phyloP scores from a whole-genome alignment of 352 stramenopile genomes.

The Globisporangium paddicum region DNA sequence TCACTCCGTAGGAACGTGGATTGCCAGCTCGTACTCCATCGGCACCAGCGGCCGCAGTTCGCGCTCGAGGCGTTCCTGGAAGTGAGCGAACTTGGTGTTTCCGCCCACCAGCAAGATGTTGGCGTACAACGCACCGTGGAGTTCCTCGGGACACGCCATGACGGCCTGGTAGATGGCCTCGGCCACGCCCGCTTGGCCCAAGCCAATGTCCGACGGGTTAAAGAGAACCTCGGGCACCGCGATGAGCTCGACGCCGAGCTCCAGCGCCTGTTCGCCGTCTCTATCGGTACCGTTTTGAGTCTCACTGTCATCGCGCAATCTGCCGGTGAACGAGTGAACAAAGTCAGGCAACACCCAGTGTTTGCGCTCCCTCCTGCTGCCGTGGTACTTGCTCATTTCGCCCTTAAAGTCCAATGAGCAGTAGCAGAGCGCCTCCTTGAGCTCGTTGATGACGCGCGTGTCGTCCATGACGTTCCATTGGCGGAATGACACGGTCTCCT shows the following conservation, averaged over 20 bases:
- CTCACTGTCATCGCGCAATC: constrained; percentile 12
- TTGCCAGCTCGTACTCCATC: constrained; percentile 38
- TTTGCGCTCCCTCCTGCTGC: constrained; percentile 23
- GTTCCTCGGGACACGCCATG: constrained; percentile 59
- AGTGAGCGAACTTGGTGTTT: constrained; percentile 85
- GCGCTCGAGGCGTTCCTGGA: constrained; percentile 57
- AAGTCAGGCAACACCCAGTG: constrained; percentile 85
- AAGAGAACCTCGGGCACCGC: constrained; percentile 91
- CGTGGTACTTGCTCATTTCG: constrained; percentile 55
- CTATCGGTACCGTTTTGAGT: not conserved
- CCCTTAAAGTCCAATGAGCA: constrained; percentile 82
- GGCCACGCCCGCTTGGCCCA: constrained; percentile 83
- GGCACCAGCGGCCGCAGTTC: constrained; percentile 60
- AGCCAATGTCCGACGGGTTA: constrained; percentile 88
- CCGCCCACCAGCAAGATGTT: constrained; percentile 88
- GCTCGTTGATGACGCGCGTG: constrained; percentile 58
- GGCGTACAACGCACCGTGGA: constrained; percentile 71
- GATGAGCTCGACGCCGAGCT: constrained; percentile 86
- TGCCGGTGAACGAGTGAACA: constrained; percentile 60
- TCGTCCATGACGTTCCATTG: constrained; percentile 97
- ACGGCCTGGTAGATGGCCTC: constrained; percentile 86
- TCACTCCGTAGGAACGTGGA: constrained; percentile 47
- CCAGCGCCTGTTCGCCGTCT: constrained; percentile 66
- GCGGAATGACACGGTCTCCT: constrained; percentile 94
- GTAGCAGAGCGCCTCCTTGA: constrained; percentile 90